Base-by-base conservation (phyloP, 768 basidiomycete genomes). In the Boletus vinaceobasis region DNA sequence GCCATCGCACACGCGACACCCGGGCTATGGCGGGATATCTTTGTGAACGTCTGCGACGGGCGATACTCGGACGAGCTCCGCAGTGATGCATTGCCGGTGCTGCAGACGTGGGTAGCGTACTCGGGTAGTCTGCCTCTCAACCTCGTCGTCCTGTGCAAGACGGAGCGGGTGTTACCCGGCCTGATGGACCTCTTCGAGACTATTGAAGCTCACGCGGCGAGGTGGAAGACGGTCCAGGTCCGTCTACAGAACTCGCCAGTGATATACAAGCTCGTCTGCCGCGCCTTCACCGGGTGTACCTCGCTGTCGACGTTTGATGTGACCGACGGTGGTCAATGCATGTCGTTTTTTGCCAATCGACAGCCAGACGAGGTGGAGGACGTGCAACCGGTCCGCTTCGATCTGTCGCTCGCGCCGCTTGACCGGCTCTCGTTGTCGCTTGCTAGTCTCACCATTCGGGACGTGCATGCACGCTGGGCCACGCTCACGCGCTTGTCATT, bases 1-100 rank as follows among this genome's bases (percentile, higher is more conserved):
- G 53, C 50, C 9, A 50, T 71, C 3, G 53, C 59, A 1, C 56
- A 60, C 3, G 50, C 61, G 13, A 72, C 71, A 1, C 71, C 71
- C 21, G 49, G 50, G 15, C 47, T 72, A 1, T 72, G 71, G 71
- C 57, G 43, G 10, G 56, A 63, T 44, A 32, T 67, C 23, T 46
- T 50, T 26, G 15, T 67, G 9, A 59, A 60, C 35, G 53, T 69
- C 15, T 63, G 64, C 21, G 59, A 66, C 1, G 55, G 56, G 2
- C 58, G 62, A 7, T 68, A 59, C 47, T 60, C 61, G 27, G 55
- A 59, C 14, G 54, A 53, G 27, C 43, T 66, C 4, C 56, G 61
- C 26, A 56, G 8, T 19, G 66, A 69, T 3, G 62, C 56, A 1
- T 33, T 66, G 15, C 64, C 65, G 1, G 45, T 40, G 36, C 38